Conservation (phyloP, 805 yeast species). For the Saturnispora saitoi region DNA sequence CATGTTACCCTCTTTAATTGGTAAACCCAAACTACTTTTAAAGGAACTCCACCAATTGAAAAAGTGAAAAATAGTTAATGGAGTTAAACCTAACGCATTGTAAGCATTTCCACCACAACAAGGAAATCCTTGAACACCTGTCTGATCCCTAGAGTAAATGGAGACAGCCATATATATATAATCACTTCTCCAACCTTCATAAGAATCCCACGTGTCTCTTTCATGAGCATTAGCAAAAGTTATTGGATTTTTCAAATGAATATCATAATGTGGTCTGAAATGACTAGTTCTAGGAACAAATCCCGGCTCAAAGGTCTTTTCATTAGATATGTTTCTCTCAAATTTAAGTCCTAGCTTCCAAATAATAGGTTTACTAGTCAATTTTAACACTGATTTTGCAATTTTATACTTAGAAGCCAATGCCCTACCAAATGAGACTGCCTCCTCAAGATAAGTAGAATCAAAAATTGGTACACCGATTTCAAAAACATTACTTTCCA, state of each 20-base stretch:
- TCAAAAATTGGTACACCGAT: conserved; percentile 48
- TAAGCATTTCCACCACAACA: conserved; percentile 30
- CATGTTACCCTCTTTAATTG: conserved; percentile 65
- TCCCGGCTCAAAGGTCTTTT: conserved; percentile 29
- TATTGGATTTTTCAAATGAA: conserved; percentile 49
- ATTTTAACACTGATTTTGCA: conserved; percentile 46
- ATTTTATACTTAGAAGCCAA: conserved; percentile 33
- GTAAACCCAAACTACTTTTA: conserved; percentile 68
- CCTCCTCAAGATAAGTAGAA: conserved; percentile 22
- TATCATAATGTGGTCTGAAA: conserved; percentile 53
- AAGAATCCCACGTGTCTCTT: conserved; percentile 61
- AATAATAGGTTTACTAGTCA: conserved; percentile 53
- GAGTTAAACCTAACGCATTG: conserved; percentile 73
- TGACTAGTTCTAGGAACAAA: conserved; percentile 33
- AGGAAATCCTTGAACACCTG: conserved; percentile 9
- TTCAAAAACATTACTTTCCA: conserved; percentile 48
- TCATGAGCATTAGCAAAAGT: conserved; percentile 32
- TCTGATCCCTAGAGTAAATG: conserved; percentile 33
- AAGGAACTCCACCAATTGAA: conserved; percentile 82
- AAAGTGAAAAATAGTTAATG: conserved; percentile 58
- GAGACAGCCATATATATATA: conserved; percentile 66
- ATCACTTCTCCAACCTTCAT: conserved; percentile 69
- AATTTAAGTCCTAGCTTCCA: conserved; percentile 74
- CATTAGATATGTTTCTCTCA: conserved; percentile 46
- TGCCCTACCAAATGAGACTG: conserved; percentile 10